Base-by-base conservation (phyloP, 768 basidiomycete genomes). In the Myochromella boudieri region DNA sequence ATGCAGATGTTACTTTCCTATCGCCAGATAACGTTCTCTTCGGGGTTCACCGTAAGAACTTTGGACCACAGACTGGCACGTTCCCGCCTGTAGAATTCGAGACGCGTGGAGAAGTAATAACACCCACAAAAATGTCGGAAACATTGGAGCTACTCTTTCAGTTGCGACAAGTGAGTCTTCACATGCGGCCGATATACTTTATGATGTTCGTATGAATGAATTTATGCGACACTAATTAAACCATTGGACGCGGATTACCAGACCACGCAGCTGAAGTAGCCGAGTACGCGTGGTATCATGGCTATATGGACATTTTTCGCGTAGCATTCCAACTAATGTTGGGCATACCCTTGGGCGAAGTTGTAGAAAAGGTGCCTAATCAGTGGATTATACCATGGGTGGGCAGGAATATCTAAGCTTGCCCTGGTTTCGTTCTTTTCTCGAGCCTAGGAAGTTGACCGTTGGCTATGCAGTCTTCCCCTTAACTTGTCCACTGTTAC, bases 11-110 rank as follows among this genome's bases (percentile, higher is more conserved):
- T n/a, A 53, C 31, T 34, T 58, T 63, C 43, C 36, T 44, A 21
- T 65, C 62, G 9, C 46, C 47, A 10, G 60, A 63, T 25, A 50
- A 45, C 21, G 41, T 58, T 10, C 38, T 52, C n/a, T 65, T 63
- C 45, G 14, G 52, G 25, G 42, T 65, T 12, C 60, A 63, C 25
- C 49, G 52, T 6, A 40, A 41, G 17, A 55, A 61, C 31, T 55
- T 65, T 1, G 49, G 57, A 33, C 42, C 37, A 2, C 32, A 46
- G 42, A 54, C 62, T 0, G 57, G 55, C 14, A 56, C 59, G 1
- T 51, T 54, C 3, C 57, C 7, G 58, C 57, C 27, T 33, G 60
- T 21, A 42, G 42, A 12, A 53, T 49, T n/a, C n/a, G n/a, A n/a
- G n/a, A n/a, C n/a, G n/a, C n/a, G n/a, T n/a, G n/a, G 1, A 6